phyloP scores from a whole-genome alignment of 345 rosid genomes.

The Populus deltoides region DNA sequence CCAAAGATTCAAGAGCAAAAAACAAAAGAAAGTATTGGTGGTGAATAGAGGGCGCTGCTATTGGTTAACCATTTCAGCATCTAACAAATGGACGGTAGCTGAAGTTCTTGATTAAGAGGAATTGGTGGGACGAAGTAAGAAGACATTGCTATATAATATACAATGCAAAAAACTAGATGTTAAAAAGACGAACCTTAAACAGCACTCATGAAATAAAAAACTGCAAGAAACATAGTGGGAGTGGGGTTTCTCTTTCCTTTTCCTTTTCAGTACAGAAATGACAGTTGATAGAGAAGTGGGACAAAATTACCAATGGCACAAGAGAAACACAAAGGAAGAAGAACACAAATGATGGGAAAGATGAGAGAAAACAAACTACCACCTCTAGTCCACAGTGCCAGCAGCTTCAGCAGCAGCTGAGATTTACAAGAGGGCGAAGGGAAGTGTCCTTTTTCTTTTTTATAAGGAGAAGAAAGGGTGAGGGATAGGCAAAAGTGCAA shows the following conservation, averaged over 20 bases:
- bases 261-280: neutral
- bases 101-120: neutral
- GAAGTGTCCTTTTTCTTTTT: neutral
- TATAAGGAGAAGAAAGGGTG: neutral
- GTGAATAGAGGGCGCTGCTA: neutral
- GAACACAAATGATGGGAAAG: neutral
- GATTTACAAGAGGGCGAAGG: neutral
- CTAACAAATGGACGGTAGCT: neutral
- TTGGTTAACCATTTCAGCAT: conserved; percentile 6
- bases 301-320: neutral
- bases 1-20: neutral
- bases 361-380: neutral
- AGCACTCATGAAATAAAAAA: neutral
- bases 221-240: neutral
- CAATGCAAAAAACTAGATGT: neutral
- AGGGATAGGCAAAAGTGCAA: neutral
- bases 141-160: neutral
- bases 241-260: neutral
- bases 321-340: neutral
- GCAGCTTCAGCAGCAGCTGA: neutral
- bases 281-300: neutral
- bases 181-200: conserved; percentile 2
- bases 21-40: neutral
- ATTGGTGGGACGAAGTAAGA: neutral
- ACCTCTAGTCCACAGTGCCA: neutral